phyloP scores from a whole-genome alignment of 2,329 filamentous ascomycete genomes.

The Fusarium sp. region DNA sequence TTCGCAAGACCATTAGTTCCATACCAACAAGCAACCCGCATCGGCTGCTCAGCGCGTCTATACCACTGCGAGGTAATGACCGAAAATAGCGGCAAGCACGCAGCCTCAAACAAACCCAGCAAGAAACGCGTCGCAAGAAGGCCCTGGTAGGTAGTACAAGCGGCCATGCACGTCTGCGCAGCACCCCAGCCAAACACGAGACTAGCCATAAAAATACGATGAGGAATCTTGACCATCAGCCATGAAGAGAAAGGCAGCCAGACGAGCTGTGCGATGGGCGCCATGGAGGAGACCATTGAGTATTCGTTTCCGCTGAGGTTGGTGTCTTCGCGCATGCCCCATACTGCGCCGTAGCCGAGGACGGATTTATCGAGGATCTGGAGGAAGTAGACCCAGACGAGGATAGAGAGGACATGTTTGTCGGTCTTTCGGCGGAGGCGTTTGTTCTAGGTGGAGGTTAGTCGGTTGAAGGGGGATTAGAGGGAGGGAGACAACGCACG shows the following conservation, averaged over 20 bases:
- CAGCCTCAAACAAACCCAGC: constrained; percentile 60
- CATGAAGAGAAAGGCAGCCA: constrained; percentile 69
- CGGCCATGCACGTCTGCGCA: constrained; percentile 56
- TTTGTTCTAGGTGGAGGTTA: constrained; percentile 9
- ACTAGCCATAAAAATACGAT: constrained; percentile 64
- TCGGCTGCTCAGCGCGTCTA: constrained; percentile 64
- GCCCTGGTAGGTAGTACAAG: constrained; percentile 56
- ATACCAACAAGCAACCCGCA: constrained; percentile 74
- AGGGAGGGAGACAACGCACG: not conserved
- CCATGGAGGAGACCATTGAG: constrained; percentile 65
- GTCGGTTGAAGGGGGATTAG: rapidly evolving
- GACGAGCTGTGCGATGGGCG: constrained; percentile 66
- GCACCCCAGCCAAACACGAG: constrained; percentile 57
- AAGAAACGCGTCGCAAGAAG: constrained; percentile 61
- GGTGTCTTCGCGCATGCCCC: constrained; percentile 60
- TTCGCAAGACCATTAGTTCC: constrained; percentile 67
- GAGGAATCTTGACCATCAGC: constrained; percentile 69
- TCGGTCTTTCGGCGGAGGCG: constrained; percentile 71
- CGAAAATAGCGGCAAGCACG: constrained; percentile 58
- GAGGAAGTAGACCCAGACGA: constrained; percentile 68
- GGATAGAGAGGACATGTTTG: constrained; percentile 62
- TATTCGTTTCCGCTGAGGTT: constrained; percentile 63
- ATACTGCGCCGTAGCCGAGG: constrained; percentile 66
- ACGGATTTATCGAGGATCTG: constrained; percentile 68
- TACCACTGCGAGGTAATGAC: constrained; percentile 61